Evolutionary conservation across 306 rosid species (phyloP).

Genomic region (Leucaena leucocephala): DNA sequence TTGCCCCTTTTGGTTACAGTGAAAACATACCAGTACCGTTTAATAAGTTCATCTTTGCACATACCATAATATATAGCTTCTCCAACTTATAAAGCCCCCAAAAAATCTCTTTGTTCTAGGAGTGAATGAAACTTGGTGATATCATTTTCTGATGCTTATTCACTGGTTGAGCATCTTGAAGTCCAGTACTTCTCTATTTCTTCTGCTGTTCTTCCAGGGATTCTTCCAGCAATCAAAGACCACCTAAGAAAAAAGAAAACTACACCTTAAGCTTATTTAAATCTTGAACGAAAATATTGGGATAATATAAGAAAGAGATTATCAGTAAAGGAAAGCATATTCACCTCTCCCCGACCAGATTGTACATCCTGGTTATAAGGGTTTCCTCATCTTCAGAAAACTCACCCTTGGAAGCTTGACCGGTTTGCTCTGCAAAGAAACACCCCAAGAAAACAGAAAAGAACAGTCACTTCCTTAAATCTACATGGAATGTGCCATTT

Average conservation of each 20-base stretch:
- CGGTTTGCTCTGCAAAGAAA: slow-evolving; percentile 47
- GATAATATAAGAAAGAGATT: background rate
- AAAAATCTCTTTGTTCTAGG: slow-evolving; percentile 42
- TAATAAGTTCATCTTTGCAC: slow-evolving; percentile 28
- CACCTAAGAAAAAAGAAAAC: slow-evolving; percentile 51
- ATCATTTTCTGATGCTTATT: slow-evolving; percentile 35
- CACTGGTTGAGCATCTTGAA: slow-evolving; percentile 67
- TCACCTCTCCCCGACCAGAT: slow-evolving; percentile 87
- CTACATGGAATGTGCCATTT: background rate
- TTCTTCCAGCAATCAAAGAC: slow-evolving; percentile 95
- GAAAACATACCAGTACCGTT: slow-evolving; percentile 32
- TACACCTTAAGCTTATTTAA: background rate
- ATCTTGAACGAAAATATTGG: background rate
- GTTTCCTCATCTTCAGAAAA: slow-evolving; percentile 89
- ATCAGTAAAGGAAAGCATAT: slow-evolving; percentile 17
- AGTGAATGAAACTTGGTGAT: slow-evolving; percentile 28
- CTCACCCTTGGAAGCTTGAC: slow-evolving; percentile 56
- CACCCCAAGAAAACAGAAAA: background rate
- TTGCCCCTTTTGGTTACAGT: slow-evolving; percentile 28
- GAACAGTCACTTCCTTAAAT: background rate
- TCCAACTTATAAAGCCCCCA: slow-evolving; percentile 27
- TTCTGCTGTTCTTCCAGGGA: slow-evolving; percentile 96
- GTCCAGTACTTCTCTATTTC: slow-evolving; percentile 88
- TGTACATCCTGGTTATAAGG: slow-evolving; percentile 78
- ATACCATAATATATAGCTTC: slow-evolving; percentile 26